Percentiles rank a stretch among this genome's conserved stretches.
Evolutionary conservation across 169 alveolate genomes (phyloP).

Genomic region (Plasmodium yoelii): DNA sequence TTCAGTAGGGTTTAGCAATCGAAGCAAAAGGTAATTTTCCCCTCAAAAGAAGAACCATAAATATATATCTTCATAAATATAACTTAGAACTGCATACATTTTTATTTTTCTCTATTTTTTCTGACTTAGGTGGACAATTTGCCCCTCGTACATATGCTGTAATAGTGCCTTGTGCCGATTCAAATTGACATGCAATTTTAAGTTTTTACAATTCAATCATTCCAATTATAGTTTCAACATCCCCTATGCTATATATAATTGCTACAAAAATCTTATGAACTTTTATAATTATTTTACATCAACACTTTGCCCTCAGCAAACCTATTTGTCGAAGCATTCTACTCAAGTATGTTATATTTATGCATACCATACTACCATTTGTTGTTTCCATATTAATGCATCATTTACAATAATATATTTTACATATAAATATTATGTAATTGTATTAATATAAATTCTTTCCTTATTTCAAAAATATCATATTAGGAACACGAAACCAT

Average conservation of each 20-base stretch:
- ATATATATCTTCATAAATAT: too few species aligned
- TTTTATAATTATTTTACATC: constrained; percentile 53
- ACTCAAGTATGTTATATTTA: constrained; percentile 31
- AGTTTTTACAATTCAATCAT: constrained; percentile 60
- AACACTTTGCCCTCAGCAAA: constrained; percentile 64
- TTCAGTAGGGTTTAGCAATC: constrained; percentile 68
- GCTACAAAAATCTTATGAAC: constrained; percentile 72
- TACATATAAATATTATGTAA: background rate
- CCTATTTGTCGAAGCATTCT: constrained; percentile 62
- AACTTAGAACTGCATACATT: too few species aligned
- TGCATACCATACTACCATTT: background rate
- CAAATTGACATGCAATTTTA: constrained; percentile 61
- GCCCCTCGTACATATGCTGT: constrained; percentile 74
- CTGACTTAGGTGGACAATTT: constrained; percentile 50
- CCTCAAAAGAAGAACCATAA: too few species aligned
- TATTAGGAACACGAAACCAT: constrained; percentile 62
- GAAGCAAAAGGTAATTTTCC: constrained; percentile 64
- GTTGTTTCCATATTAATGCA: constrained; percentile 13
- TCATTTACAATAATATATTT: background rate
- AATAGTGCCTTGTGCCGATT: constrained; percentile 71
- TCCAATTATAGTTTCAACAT: constrained; percentile 44
- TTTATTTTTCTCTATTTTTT: background rate
- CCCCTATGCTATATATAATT: constrained; percentile 52
- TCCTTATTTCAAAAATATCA: background rate
- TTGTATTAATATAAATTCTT: background rate